Percentiles rank a stretch among this genome's conserved stretches.
Conservation (phyloP, 176 grass and related monocot genomes). For the Hordeum vulgare region DNA sequence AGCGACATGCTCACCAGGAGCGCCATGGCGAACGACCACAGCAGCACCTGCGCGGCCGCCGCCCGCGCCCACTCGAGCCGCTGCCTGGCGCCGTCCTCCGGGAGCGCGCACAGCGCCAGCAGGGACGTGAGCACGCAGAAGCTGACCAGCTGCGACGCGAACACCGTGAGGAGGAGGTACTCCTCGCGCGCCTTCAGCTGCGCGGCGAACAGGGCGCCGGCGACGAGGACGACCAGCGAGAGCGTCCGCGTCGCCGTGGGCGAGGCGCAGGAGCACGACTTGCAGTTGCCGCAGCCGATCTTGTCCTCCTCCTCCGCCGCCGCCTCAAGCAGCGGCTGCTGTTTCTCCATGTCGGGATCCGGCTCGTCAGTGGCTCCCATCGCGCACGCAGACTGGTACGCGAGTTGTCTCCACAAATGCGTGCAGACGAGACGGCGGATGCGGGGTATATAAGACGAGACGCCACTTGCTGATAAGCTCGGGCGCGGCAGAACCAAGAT, state of each 20-base stretch:
- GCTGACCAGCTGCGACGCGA: constrained; percentile 32
- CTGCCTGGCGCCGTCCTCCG: not conserved
- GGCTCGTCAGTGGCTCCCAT: not conserved
- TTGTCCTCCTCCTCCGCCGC: not conserved
- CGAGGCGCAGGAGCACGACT: not conserved
- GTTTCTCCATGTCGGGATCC: constrained; percentile 40
- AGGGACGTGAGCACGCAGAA: constrained; percentile 38
- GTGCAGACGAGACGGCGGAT: not conserved
- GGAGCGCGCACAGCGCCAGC: constrained; percentile 43
- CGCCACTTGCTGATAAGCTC: not conserved
- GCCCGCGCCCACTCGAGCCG: not conserved
- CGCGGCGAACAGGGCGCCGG: constrained; percentile 24
- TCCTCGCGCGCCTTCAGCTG: constrained; percentile 37
- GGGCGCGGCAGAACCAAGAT: constrained; percentile 18
- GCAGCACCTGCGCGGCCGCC: constrained; percentile 24
- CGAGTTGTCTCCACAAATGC: not conserved
- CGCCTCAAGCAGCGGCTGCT: constrained; percentile 10
- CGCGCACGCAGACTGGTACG: not conserved
- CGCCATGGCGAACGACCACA: constrained; percentile 44
- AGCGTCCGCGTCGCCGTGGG: constrained; percentile 38
- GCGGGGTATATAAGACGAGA: not conserved
- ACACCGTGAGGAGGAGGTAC: constrained; percentile 41
- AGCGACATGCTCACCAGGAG: constrained; percentile 37
- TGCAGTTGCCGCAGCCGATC: not conserved
- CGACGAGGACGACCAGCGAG: constrained; percentile 28